Percentiles rank a stretch among this genome's conserved stretches.
Conservation (phyloP, 2,329 filamentous ascomycete species). For the Ophiostoma pallidulum region DNA sequence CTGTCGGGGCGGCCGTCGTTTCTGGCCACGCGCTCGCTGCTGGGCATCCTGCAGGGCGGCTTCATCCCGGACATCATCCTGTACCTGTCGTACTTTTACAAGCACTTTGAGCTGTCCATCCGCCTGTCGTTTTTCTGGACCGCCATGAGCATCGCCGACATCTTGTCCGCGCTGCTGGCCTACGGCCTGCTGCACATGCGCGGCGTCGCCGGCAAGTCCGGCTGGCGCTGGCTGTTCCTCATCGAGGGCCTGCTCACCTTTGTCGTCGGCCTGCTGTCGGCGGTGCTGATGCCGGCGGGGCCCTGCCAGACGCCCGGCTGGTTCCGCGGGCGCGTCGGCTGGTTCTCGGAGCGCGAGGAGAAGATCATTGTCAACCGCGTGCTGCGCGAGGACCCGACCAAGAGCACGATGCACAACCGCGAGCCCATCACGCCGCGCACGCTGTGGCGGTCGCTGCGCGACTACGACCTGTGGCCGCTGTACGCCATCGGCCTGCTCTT, state of each 20-base stretch:
- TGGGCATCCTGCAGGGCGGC: slow-evolving; percentile 36
- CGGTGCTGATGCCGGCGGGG: slow-evolving; percentile 44
- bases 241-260: slow-evolving; percentile 41
- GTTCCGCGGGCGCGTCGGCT: slow-evolving; percentile 44
- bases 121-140: slow-evolving; percentile 34
- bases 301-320: slow-evolving; percentile 43
- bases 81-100: slow-evolving; percentile 37
- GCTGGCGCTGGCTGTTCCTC: slow-evolving; percentile 45
- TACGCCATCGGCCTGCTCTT: slow-evolving; percentile 45
- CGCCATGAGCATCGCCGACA: slow-evolving; percentile 31
- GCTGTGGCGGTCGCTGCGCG: slow-evolving; percentile 43
- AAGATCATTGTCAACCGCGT: slow-evolving; percentile 51
- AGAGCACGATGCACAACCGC: slow-evolving; percentile 52
- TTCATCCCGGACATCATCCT: slow-evolving; percentile 37
- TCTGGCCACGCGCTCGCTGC: slow-evolving; percentile 28
- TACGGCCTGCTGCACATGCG: slow-evolving; percentile 33
- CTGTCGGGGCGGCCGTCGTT: slow-evolving; percentile 30
- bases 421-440: slow-evolving; percentile 41
- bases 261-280: slow-evolving; percentile 42
- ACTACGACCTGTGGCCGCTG: slow-evolving; percentile 29
- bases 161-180: slow-evolving; percentile 30
- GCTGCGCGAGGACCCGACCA: slow-evolving; percentile 49
- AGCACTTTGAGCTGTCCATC: slow-evolving; percentile 30
- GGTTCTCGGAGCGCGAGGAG: slow-evolving; percentile 52
- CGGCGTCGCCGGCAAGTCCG: slow-evolving; percentile 26